phyloP scores from a whole-genome alignment of 2,329 filamentous ascomycete species.

The Madurella fahalii region DNA sequence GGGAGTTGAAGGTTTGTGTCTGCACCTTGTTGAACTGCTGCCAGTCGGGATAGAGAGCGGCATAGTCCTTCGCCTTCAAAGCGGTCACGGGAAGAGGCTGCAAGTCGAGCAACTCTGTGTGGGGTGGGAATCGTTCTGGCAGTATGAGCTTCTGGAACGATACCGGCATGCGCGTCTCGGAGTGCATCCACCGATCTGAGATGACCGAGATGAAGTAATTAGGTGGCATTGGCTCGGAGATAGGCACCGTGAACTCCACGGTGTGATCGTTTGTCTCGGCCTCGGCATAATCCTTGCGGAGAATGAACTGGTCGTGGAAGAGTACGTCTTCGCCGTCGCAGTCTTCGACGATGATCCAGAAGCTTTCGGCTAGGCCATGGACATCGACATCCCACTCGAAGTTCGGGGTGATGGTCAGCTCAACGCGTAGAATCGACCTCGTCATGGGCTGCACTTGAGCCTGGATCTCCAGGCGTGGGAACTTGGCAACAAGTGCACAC shows the following conservation, averaged over 20 bases:
- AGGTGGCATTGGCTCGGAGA: conserved; percentile 95
- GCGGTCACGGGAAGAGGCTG: conserved; percentile 87
- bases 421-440: conserved; percentile 83
- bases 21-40: conserved; percentile 94
- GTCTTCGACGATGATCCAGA: conserved; percentile 97
- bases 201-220: conserved; percentile 97
- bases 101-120: conserved; percentile 86
- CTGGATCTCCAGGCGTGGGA: conserved; percentile 87
- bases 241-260: conserved; percentile 93
- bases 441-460: conserved; percentile 94
- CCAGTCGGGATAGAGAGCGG: conserved; percentile 77
- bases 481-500: conserved; percentile 83
- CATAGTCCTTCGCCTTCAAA: conserved; percentile 79
- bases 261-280: conserved; percentile 88
- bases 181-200: conserved; percentile 97
- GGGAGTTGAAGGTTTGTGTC: conserved; percentile 91
- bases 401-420: conserved; percentile 86
- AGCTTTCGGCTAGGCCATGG: conserved; percentile 84
- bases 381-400: conserved; percentile 93
- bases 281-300: conserved; percentile 83
- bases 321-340: conserved; percentile 95
- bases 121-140: conserved; percentile 91
- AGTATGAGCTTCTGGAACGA: conserved; percentile 94
- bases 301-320: conserved; percentile 89
- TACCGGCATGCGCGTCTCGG: conserved; percentile 87